phyloP scores from a whole-genome alignment of 2,329 filamentous ascomycete genomes.

The Zymoseptoria ardabiliae region DNA sequence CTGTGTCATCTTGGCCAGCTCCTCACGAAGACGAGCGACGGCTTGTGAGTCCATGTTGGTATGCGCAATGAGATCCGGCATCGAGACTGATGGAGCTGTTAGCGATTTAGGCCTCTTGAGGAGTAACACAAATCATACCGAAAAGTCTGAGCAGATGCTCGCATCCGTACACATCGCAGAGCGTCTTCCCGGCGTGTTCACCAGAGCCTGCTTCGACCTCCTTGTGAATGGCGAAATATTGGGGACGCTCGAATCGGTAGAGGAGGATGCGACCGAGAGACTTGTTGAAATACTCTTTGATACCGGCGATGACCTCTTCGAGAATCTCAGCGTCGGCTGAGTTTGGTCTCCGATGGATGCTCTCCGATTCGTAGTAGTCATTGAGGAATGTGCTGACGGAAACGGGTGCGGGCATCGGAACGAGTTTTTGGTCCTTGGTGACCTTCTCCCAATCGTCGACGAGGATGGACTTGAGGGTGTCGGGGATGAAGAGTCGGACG shows the following conservation, averaged over 20 bases:
- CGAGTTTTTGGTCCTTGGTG: conserved; percentile 87
- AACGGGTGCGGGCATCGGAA: conserved; percentile 70
- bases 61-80: conserved; percentile 90
- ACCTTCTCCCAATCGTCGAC: conserved; percentile 99
- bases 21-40: conserved; percentile 78
- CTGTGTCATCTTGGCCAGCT: conserved; percentile 74
- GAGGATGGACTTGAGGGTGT: conserved; percentile 81
- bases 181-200: conserved; percentile 60
- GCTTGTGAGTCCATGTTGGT: conserved; percentile 97
- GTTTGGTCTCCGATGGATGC: conserved; percentile 58
- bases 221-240: conserved; percentile 72
- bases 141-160: conserved; percentile 87
- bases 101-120: neutral
- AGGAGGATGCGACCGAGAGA: conserved; percentile 79
- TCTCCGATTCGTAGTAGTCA: conserved; percentile 72
- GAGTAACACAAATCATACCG: conserved; percentile 48
- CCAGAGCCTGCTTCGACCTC: conserved; percentile 55
- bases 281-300: conserved; percentile 92
- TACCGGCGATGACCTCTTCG: conserved; percentile 77
- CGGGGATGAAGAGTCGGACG: conserved; percentile 78
- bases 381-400: conserved; percentile 72
- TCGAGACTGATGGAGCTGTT: conserved; percentile 54
- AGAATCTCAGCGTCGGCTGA: conserved; percentile 75
- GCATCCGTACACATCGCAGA: conserved; percentile 80
- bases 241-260: conserved; percentile 87